These are phyloP conservation scores for Helichrysum umbraculigerum DNA, from an alignment of 129 eudicot species.

Conservation along the genomic window DNA sequence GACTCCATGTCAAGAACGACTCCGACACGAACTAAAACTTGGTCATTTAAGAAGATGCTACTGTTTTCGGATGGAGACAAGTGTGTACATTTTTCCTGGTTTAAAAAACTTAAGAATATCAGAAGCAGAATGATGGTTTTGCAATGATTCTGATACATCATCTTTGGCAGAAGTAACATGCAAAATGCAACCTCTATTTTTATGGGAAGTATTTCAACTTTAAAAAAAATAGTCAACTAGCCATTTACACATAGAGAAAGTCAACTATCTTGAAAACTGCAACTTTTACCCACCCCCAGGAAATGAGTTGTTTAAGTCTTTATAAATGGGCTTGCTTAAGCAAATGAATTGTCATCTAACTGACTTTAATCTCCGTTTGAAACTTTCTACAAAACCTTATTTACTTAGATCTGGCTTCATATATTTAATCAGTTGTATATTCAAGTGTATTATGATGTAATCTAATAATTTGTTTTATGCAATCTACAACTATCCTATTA, in stretches of 20 bases:
- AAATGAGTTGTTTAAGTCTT: not conserved
- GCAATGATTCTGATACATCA: not conserved
- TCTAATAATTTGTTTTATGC: too few species aligned
- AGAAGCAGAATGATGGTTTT: not conserved
- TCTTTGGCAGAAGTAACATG: not conserved
- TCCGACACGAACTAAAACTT: not conserved
- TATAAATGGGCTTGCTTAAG: not conserved
- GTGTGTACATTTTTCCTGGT: not conserved
- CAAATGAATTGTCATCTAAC: not conserved
- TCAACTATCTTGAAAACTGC: not conserved
- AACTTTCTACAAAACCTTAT: not conserved
- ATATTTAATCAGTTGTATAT: too few species aligned
- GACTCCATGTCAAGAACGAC: conserved; percentile 1
- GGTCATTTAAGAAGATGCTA: not conserved
- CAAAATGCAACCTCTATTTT: not conserved
- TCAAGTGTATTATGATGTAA: too few species aligned
- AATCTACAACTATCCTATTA: too few species aligned
- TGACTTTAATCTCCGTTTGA: not conserved
- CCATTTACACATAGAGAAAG: not conserved
- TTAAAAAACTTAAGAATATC: not conserved
- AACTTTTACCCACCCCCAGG: not conserved
- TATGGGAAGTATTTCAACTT: not conserved
- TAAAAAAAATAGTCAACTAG: conserved; percentile 2
- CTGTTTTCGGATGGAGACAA: not conserved
- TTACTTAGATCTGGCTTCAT: not conserved